Conservation (phyloP, 1,284 basidiomycete species). For the Cerrena zonata region DNA sequence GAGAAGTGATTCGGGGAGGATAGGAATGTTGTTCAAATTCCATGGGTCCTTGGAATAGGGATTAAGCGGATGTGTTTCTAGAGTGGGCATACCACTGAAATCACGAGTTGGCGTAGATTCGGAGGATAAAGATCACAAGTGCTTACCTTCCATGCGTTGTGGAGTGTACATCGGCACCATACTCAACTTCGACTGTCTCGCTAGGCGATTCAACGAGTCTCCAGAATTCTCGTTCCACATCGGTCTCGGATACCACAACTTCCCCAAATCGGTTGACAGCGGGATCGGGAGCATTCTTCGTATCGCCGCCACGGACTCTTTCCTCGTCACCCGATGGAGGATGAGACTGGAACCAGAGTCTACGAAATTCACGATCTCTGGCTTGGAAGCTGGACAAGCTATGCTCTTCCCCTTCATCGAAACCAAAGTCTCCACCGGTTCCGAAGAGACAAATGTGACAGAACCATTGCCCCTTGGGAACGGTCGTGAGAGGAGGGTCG, state of each 20-base stretch:
- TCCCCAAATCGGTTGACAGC: conserved; percentile 59
- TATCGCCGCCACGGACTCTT: conserved; percentile 10
- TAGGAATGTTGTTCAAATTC: conserved; percentile 98
- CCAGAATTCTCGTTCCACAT: conserved; percentile 97
- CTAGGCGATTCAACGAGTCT: conserved; percentile 82
- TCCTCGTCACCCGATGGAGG: conserved; percentile 38
- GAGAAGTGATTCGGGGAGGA: conserved; percentile 79
- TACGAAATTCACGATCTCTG: conserved; percentile 83
- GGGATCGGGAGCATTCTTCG: conserved; percentile 16
- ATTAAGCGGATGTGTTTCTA: conserved; percentile 87
- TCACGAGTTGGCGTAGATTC: conserved; percentile 10
- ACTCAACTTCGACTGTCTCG: conserved; percentile 97
- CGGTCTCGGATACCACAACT: conserved; percentile 73
- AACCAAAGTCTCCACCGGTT: conserved; percentile 97
- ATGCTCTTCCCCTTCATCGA: conserved; percentile 97
- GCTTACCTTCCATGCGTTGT: conserved; percentile 91
- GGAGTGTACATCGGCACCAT: conserved; percentile 97
- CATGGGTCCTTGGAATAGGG: conserved; percentile 87
- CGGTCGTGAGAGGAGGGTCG: conserved; percentile 77
- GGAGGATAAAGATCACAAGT: conserved; percentile 1
- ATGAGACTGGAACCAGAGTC: conserved; percentile 82
- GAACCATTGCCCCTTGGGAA: conserved; percentile 94
- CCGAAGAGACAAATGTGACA: conserved; percentile 89
- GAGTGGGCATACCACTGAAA: conserved; percentile 84
- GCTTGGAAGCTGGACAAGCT: conserved; percentile 88